Conservation (phyloP, 176 grass and related monocot genomes). For the Triticum turgidum region DNA sequence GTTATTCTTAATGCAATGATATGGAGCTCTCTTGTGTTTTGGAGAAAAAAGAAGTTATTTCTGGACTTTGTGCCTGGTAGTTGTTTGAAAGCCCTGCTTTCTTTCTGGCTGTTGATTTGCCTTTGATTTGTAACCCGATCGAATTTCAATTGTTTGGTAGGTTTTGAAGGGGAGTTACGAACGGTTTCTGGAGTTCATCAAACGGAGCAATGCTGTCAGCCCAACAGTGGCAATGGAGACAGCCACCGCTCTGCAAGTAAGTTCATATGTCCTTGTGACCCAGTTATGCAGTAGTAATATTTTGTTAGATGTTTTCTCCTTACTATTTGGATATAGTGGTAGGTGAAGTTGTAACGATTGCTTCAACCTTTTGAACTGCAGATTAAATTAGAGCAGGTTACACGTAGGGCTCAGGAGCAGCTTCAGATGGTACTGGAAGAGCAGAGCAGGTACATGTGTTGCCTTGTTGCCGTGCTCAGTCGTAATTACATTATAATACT, state of each 20-base stretch:
- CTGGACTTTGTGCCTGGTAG: neutral
- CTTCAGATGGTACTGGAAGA: conserved; percentile 93
- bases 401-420: conserved; percentile 92
- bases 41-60: neutral
- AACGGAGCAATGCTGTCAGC: conserved; percentile 91
- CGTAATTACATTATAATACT: neutral
- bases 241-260: conserved; percentile 87
- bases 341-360: conserved; percentile 29
- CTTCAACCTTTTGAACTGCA: conserved; percentile 43
- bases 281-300: conserved; percentile 4
- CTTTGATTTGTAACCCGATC: neutral
- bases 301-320: neutral
- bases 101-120: neutral
- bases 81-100: neutral
- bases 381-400: conserved; percentile 92
- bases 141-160: conserved; percentile 39
- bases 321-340: conserved; percentile 17
- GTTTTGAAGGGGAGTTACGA: conserved; percentile 88
- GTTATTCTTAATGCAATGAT: too few species aligned
- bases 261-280: neutral
- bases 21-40: too few species aligned
- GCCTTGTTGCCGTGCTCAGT: neutral
- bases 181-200: conserved; percentile 84
- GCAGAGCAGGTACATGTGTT: conserved; percentile 76
- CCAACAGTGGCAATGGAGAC: conserved; percentile 93